phyloP scores from a whole-genome alignment of 805 yeast genomes.

The Yamadazyma ubonensis region DNA sequence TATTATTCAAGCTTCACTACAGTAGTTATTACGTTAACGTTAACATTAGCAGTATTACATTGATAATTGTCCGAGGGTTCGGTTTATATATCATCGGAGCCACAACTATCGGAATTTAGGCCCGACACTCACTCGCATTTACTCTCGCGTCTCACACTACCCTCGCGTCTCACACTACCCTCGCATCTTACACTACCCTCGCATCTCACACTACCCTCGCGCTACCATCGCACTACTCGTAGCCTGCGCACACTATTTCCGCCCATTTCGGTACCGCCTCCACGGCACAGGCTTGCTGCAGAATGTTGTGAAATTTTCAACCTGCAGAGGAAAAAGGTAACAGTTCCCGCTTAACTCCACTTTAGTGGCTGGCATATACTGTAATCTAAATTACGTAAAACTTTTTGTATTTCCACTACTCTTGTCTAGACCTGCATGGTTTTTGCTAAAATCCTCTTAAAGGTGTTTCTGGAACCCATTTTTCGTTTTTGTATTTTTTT shows the following conservation, averaged over 20 bases:
- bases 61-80: too few relatives aligned
- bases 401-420: too few relatives aligned
- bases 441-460: background rate
- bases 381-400: background rate
- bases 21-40: background rate
- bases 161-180: too few relatives aligned
- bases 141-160: too few relatives aligned
- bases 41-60: too few relatives aligned
- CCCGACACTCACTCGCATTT: too few relatives aligned
- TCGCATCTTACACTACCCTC: too few relatives aligned
- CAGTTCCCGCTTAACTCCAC: background rate
- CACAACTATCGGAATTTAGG: too few relatives aligned
- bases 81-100: too few relatives aligned
- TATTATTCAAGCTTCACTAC: too few relatives aligned
- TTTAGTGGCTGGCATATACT: background rate
- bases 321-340: background rate
- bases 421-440: slow-evolving; percentile 1
- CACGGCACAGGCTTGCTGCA: background rate
- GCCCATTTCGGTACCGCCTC: background rate
- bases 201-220: too few relatives aligned
- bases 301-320: background rate
- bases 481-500: background rate
- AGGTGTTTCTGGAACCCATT: slow-evolving; percentile 1
- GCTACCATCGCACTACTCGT: too few relatives aligned
- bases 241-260: background rate